phyloP scores from a whole-genome alignment of 2,329 filamentous ascomycete genomes.

The Nothophoma quercina region DNA sequence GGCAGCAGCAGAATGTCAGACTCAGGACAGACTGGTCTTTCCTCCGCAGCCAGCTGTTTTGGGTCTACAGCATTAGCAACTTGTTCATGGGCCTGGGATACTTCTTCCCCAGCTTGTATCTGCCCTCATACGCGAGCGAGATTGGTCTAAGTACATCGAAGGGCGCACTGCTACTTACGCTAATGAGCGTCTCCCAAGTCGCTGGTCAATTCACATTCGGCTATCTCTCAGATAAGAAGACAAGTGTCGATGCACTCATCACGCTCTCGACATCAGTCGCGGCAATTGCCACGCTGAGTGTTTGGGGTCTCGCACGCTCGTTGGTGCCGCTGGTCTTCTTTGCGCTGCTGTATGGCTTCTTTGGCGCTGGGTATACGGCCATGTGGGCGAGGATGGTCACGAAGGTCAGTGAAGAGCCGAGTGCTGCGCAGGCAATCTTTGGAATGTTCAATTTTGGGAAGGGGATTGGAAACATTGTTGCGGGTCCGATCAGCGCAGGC shows the following conservation, averaged over 20 bases:
- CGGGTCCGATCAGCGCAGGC: slow-evolving; percentile 56
- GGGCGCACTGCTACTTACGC: slow-evolving; percentile 41
- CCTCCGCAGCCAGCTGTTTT: slow-evolving; percentile 31
- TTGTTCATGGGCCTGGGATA: slow-evolving; percentile 48
- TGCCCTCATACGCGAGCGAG: slow-evolving; percentile 45
- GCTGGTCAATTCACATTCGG: slow-evolving; percentile 47
- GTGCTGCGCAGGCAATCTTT: slow-evolving; percentile 51
- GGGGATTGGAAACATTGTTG: slow-evolving; percentile 57
- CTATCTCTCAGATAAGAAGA: slow-evolving; percentile 44
- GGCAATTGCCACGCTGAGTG: slow-evolving; percentile 42
- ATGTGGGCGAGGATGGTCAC: slow-evolving; percentile 54
- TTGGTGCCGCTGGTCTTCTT: slow-evolving; percentile 48
- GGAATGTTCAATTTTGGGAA: slow-evolving; percentile 54
- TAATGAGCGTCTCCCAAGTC: slow-evolving; percentile 45
- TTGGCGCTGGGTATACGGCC: slow-evolving; percentile 46
- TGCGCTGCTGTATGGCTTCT: slow-evolving; percentile 50
- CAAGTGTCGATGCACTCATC: slow-evolving; percentile 43
- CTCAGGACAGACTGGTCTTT: slow-evolving; percentile 43
- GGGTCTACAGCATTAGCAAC: slow-evolving; percentile 48
- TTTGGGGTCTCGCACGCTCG: slow-evolving; percentile 53
- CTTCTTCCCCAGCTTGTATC: slow-evolving; percentile 50
- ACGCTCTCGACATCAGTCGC: slow-evolving; percentile 38
- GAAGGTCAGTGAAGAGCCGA: slow-evolving; percentile 43
- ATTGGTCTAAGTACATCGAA: slow-evolving; percentile 27
- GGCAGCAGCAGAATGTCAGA: slow-evolving; percentile 31